Evolutionary conservation across 352 stramenopile genomes (phyloP).

Genomic region (Blastocystis sp.): DNA sequence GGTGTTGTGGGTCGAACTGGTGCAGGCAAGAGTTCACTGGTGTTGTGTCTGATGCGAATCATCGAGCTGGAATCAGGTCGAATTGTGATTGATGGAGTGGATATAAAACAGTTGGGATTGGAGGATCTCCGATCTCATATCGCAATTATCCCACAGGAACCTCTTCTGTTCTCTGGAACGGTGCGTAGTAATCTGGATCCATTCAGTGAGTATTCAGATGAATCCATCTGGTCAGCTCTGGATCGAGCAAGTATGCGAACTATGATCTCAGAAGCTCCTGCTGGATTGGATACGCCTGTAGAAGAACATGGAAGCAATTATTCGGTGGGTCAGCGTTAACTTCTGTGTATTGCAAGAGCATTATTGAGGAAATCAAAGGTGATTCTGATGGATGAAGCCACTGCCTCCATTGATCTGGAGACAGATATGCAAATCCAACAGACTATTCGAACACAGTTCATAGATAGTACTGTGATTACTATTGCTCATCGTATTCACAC

Average conservation of each 20-base stretch:
- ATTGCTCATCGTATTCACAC: constrained; percentile 93
- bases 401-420: constrained; percentile 78
- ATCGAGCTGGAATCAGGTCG: constrained; percentile 75
- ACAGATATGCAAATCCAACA: constrained; percentile 80
- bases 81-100: constrained; percentile 83
- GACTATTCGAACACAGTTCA: constrained; percentile 84
- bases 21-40: too few relatives aligned
- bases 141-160: too few relatives aligned
- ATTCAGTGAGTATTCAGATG: too few relatives aligned
- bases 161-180: too few relatives aligned
- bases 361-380: constrained; percentile 83
- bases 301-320: constrained; percentile 85
- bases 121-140: too few relatives aligned
- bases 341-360: constrained; percentile 86
- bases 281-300: constrained; percentile 77
- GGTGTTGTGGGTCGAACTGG: too few relatives aligned
- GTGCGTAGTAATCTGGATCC: too few relatives aligned
- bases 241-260: background rate
- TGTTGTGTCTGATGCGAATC: constrained; percentile 80
- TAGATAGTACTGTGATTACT: constrained; percentile 80
- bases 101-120: too few relatives aligned
- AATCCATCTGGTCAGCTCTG: constrained; percentile 66
- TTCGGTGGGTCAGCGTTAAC: constrained; percentile 85
- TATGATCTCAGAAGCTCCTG: background rate
- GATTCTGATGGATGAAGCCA: constrained; percentile 95